These are phyloP conservation scores for Tolypocladium endophyticum DNA, from an alignment of 2,329 filamentous ascomycete species.

Conservation along the genomic window DNA sequence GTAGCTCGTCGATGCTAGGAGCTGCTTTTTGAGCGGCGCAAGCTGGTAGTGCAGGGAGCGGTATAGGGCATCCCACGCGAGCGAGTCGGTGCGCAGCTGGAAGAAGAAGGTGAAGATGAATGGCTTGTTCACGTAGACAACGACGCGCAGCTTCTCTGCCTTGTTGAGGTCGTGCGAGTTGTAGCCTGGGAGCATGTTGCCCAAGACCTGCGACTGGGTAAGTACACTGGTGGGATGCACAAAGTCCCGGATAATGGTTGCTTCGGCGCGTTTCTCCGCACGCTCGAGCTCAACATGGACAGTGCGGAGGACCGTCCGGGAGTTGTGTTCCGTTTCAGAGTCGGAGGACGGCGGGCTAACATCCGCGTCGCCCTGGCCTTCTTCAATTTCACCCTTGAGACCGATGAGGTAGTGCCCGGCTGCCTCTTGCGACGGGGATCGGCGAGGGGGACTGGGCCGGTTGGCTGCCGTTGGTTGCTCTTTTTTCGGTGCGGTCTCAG, in stretches of 20 bases:
- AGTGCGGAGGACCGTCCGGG: constrained; percentile 53
- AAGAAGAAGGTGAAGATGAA: constrained; percentile 75
- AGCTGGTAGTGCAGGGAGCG: constrained; percentile 51
- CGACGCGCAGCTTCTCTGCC: constrained; percentile 49
- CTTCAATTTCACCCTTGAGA: constrained; percentile 53
- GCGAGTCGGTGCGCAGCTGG: constrained; percentile 41
- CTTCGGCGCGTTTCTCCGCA: constrained; percentile 28
- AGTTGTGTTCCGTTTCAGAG: constrained; percentile 27
- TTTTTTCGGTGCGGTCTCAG: not conserved
- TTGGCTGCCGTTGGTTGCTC: not conserved
- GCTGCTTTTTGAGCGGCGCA: constrained; percentile 43
- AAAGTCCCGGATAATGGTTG: constrained; percentile 34
- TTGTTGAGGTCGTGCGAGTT: constrained; percentile 40
- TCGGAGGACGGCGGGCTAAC: constrained; percentile 20
- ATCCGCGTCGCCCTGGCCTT: constrained; percentile 22
- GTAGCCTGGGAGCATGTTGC: constrained; percentile 20
- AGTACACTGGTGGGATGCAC: constrained; percentile 21
- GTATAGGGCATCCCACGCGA: constrained; percentile 46
- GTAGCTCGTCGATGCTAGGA: constrained; percentile 46
- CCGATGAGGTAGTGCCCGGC: constrained; percentile 54
- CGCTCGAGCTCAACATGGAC: constrained; percentile 54
- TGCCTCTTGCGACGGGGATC: constrained; percentile 16
- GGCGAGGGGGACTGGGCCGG: constrained; percentile 5
- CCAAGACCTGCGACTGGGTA: constrained; percentile 21
- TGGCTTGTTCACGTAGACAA: constrained; percentile 63